Evolutionary conservation across 352 stramenopile genomes (phyloP).

Genomic region (Phytopythium chamaehyphon): DNA sequence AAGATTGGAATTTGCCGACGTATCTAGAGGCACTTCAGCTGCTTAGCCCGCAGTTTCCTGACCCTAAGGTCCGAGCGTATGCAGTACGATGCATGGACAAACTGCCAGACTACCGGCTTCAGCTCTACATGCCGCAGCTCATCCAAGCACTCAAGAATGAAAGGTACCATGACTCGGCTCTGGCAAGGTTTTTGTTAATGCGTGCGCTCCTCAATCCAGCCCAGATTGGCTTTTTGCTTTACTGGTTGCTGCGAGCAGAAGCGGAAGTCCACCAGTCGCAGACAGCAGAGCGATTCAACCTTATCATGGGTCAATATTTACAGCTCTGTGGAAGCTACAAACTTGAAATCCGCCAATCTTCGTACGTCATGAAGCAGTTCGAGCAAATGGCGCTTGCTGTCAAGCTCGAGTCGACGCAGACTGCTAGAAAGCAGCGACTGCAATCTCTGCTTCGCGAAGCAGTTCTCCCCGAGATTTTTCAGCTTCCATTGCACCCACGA

Average conservation of each 20-base stretch:
- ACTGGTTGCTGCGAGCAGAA: constrained; percentile 81
- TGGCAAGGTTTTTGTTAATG: constrained; percentile 77
- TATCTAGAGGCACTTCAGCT: constrained; percentile 87
- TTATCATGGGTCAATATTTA: constrained; percentile 79
- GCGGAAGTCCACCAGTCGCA: constrained; percentile 61
- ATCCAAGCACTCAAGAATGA: constrained; percentile 86
- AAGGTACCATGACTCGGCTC: constrained; percentile 74
- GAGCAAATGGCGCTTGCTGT: constrained; percentile 68
- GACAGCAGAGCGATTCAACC: constrained; percentile 57
- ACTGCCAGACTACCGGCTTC: constrained; percentile 81
- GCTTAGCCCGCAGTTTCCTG: constrained; percentile 77
- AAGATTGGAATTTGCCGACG: constrained; percentile 73
- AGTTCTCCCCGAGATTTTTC: constrained; percentile 82
- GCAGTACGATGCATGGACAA: constrained; percentile 88
- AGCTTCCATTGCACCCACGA: constrained; percentile 83
- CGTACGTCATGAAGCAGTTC: constrained; percentile 91
- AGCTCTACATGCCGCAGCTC: constrained; percentile 84
- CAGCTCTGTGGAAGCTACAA: constrained; percentile 87
- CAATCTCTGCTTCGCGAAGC: constrained; percentile 44
- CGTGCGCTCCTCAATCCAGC: constrained; percentile 63
- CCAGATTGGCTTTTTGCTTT: constrained; percentile 80
- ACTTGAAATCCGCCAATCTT: constrained; percentile 86
- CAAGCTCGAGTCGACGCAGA: constrained; percentile 41
- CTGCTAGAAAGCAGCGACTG: constrained; percentile 45
- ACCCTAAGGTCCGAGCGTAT: constrained; percentile 92